Percentiles rank a stretch among this genome's conserved stretches.
Conservation (phyloP, 495 filamentous ascomycete genomes). For the Trypethelium eluteriae region DNA sequence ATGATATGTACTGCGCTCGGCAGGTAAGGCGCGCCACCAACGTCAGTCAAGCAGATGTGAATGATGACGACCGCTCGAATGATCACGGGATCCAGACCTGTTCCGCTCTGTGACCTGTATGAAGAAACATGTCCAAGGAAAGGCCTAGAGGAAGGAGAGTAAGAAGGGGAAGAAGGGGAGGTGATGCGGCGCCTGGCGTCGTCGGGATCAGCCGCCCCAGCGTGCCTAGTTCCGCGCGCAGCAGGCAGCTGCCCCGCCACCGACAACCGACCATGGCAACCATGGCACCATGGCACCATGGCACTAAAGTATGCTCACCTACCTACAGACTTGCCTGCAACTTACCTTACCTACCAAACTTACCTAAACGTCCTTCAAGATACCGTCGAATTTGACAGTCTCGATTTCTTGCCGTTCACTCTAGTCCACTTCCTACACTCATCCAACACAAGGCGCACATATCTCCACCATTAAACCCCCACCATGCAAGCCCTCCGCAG, state of each 20-base stretch:
- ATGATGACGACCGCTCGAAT: too few species aligned
- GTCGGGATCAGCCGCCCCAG: background rate
- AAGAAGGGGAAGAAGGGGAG: background rate
- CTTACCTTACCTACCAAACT: background rate
- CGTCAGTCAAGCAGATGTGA: too few species aligned
- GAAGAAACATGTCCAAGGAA: too few species aligned
- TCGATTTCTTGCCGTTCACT: background rate
- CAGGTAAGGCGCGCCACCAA: too few species aligned
- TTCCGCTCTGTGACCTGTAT: too few species aligned
- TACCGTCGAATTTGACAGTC: background rate
- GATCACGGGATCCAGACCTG: too few species aligned
- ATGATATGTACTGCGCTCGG: too few species aligned
- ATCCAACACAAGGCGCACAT: background rate
- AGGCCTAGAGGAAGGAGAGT: background rate
- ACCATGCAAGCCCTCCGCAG: constrained; percentile 55
- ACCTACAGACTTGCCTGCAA: background rate
- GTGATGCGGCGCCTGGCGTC: background rate
- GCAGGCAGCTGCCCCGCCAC: constrained; percentile 8
- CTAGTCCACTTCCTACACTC: background rate
- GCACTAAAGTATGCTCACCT: too few species aligned
- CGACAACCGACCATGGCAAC: background rate
- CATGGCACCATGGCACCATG: too few species aligned
- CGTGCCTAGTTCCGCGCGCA: background rate
- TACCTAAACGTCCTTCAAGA: background rate
- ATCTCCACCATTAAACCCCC: background rate